Evolutionary conservation across 306 rosid species (phyloP), one percentile per base, ranked within the genome.

Genomic region (Parietaria judaica): DNA sequence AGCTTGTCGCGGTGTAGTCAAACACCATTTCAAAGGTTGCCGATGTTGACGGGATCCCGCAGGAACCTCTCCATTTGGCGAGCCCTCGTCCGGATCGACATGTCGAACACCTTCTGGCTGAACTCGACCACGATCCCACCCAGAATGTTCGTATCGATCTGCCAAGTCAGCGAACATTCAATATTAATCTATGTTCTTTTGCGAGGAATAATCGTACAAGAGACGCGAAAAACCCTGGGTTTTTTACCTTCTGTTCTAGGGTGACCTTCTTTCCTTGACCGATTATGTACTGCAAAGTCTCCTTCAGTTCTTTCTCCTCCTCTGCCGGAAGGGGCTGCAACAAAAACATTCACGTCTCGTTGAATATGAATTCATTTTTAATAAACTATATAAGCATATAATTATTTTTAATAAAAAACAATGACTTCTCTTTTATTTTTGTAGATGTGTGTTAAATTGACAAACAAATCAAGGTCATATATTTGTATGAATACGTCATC

Each of bases 41-140:
- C 64, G 51, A 84, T 41, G 48, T 72, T 49, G 7, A 70, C 8
- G 6, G 96, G 99, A 34, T 88, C 88, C 56, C 87, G 81, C 78
- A 92, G 86, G 74, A 79, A 73, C 89, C 99, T 86, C 79, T 88
- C 99, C 96, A 88, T 86, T 75, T 94, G 94, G 15, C 56, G 84
- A 47, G 95, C 95, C 79, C 99, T 68, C 9, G 86, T 82, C 88
- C 61, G 88, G 14, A 88, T 84, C 46, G 97, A 94, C 94, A 88
- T 84, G 78, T 94, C 99, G 36, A 88, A 84, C 55, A 88, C 90
- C 81, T 94, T 94, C 76, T 64, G 79, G 63, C 59, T 75, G 56
- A 88, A 94, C 56, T 88, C 94, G 35, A 94, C 80, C 69, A 88
- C 84, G n/a, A 88, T 60, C 41, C 99, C 99, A 46, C 95, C 97